Evolutionary conservation across 768 basidiomycete species (phyloP).

Genomic region (Leucocoprinus sp.): DNA sequence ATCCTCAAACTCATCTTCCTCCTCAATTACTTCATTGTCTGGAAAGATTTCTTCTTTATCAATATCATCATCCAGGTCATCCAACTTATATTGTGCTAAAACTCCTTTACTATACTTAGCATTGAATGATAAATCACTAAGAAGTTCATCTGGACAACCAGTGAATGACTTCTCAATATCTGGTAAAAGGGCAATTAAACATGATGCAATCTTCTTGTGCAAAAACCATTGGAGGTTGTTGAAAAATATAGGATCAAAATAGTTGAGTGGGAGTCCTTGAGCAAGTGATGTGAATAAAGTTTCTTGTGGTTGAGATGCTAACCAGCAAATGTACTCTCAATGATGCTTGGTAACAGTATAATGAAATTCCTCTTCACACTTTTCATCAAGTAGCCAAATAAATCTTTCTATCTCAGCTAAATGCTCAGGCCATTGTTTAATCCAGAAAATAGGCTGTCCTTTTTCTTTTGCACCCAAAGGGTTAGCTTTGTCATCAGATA

Average conservation of each 20-base stretch:
- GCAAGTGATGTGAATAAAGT: too few relatives aligned
- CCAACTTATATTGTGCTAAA: neutral
- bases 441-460: slow-evolving; percentile 1
- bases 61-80: neutral
- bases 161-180: neutral
- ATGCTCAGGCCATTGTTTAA: slow-evolving; percentile 2
- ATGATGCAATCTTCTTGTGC: neutral
- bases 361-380: too few relatives aligned
- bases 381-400: too few relatives aligned
- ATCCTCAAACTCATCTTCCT: neutral
- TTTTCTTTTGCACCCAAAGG: slow-evolving; percentile 4
- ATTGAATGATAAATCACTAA: neutral
- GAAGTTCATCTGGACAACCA: neutral
- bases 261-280: neutral
- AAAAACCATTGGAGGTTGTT: neutral
- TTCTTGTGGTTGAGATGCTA: too few relatives aligned
- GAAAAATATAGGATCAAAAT: neutral
- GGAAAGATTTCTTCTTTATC: too few relatives aligned
- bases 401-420: too few relatives aligned
- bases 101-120: neutral
- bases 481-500: slow-evolving; percentile 15
- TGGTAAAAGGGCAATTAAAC: neutral
- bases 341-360: too few relatives aligned
- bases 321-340: too few relatives aligned
- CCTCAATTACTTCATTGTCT: too few relatives aligned